Base-by-base conservation (phyloP, 805 yeast species). In the Tetrapisispora iriomotensis region DNA sequence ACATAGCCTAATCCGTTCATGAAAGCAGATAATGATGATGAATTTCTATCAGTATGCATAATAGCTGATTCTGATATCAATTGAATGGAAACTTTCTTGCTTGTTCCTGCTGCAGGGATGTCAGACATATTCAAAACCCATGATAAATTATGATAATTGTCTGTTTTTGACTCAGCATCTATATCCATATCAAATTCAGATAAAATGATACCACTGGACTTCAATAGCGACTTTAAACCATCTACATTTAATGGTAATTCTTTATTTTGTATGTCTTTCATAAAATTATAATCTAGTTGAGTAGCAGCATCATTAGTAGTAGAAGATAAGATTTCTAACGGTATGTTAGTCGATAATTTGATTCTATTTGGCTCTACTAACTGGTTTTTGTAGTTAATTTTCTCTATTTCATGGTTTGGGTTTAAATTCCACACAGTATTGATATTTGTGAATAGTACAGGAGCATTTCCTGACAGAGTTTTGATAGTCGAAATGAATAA, bases 71-170 rank as follows among this genome's bases (percentile, higher is more conserved):
- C 86, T 44, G 79, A 68, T 10, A 84, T 70, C 14, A 83, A 72
- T 55, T 86, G 94, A 43, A 72, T 75, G 19, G 70, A 71, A 39
- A 72, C 79, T 56, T 72, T 71, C 51, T 73, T 70, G 29, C 45
- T 51, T 61, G 68, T 72, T 3, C 90, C 90, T 8, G 85, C 88
- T 6, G 79, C 74, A 2, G 92, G 92, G 10, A 83, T 79, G 58
- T 83, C 94, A 5, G 75, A 65, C 20, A 77, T 66, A 47, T 75
- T 82, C 7, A 82, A 50, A 1, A 79, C 70, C 90, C 88, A 82
- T 6, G 53, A 33, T 3, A 28, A 24, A 17, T 32, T 27, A 6
- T 28, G 5, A 6, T 32, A 8, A 4, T 23, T 28, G 4, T 25
- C 12, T 2, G 20, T 4, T 9, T 21, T 12, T 4, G 22, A 28